These are phyloP conservation scores for Phaeolepiota aurea DNA, from an alignment of 768 basidiomycete species.

Conservation along the genomic window DNA sequence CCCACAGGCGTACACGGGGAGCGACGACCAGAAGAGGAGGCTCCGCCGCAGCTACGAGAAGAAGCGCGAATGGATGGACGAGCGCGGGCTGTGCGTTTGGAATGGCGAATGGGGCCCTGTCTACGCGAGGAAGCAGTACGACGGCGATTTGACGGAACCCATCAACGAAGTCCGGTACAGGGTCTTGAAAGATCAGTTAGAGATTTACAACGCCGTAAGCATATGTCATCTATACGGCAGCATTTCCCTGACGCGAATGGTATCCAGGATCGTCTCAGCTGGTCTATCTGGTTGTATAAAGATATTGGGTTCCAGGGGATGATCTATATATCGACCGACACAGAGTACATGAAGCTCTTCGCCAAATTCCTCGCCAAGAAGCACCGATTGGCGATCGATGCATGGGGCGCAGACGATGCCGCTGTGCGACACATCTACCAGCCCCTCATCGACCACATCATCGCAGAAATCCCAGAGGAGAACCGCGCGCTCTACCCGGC, in stretches of 20 bases:
- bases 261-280: constrained; percentile 51
- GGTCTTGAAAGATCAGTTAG: constrained; percentile 67
- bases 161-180: constrained; percentile 61
- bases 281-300: constrained; percentile 88
- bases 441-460: constrained; percentile 56
- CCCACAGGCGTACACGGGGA: constrained; percentile 45
- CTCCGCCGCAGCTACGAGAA: constrained; percentile 55
- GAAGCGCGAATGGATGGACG: constrained; percentile 75
- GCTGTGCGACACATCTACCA: constrained; percentile 51
- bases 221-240: no score
- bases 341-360: constrained; percentile 67
- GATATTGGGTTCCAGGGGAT: constrained; percentile 85
- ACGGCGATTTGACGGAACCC: constrained; percentile 47
- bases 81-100: constrained; percentile 58
- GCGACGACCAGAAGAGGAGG: constrained; percentile 40
- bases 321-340: constrained; percentile 62
- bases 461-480: constrained; percentile 41
- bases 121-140: constrained; percentile 56
- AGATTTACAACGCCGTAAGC: constrained; percentile 57
- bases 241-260: no score
- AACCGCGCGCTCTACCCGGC: constrained; percentile 51
- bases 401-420: constrained; percentile 67
- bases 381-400: constrained; percentile 67
- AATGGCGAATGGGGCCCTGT: constrained; percentile 85
- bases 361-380: constrained; percentile 67